A percentile compares a stretch with the other conserved stretches of the same genome.
phyloP scores from a whole-genome alignment of 306 rosid genomes.

The Ceratonia siliqua region DNA sequence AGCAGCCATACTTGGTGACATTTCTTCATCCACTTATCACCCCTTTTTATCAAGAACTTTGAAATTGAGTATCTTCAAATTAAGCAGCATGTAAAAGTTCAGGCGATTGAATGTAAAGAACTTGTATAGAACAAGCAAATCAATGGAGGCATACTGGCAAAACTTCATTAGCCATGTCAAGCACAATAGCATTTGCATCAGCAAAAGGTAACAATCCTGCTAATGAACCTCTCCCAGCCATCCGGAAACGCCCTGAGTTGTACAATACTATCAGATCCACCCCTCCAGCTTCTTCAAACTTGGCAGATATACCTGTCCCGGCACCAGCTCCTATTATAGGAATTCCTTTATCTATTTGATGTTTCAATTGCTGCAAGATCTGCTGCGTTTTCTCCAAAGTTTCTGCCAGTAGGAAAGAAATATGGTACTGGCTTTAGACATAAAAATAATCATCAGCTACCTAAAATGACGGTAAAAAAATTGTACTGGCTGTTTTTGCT shows the following conservation, averaged over 20 bases:
- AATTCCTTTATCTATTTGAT: constrained; percentile 61
- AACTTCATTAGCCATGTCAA: constrained; percentile 95
- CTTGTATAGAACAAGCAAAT: constrained; percentile 33
- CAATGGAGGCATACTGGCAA: constrained; percentile 66
- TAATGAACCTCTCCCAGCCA: constrained; percentile 96
- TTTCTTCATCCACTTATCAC: background rate
- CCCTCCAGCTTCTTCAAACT: constrained; percentile 96
- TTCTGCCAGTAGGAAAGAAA: constrained; percentile 53
- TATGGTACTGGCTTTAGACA: constrained; percentile 5
- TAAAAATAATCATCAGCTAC: background rate
- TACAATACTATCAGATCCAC: constrained; percentile 84
- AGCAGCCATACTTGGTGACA: constrained; percentile 3
- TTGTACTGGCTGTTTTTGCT: background rate
- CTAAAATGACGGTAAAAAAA: background rate
- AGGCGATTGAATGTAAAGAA: constrained; percentile 13
- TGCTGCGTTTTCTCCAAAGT: constrained; percentile 67
- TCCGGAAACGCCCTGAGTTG: constrained; percentile 95
- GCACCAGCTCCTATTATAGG: constrained; percentile 95
- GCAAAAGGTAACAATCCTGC: constrained; percentile 93
- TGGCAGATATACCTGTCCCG: constrained; percentile 96
- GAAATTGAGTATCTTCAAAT: constrained; percentile 13
- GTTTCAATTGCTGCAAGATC: constrained; percentile 70
- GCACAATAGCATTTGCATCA: constrained; percentile 91
- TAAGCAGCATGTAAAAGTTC: constrained; percentile 17
- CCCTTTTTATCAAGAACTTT: constrained; percentile 17